Conservation (phyloP, 179 eudicot species). For the Monotropa hypopitys region DNA sequence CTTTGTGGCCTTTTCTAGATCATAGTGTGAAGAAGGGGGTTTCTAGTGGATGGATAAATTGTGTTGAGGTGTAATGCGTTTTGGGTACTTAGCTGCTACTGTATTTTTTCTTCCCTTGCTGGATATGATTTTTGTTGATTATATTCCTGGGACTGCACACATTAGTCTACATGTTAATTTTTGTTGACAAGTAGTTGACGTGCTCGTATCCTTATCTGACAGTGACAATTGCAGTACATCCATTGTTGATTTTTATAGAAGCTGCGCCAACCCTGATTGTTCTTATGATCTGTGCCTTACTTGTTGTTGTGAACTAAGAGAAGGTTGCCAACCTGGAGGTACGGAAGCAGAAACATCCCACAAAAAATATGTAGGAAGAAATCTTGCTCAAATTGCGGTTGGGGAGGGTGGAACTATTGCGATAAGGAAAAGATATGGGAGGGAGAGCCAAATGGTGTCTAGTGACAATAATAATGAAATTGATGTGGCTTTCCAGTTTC, state of each 20-base stretch:
- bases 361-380: slow-evolving; percentile 8
- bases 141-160: neutral
- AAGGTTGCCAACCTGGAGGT: slow-evolving; percentile 16
- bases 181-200: neutral
- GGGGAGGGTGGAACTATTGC: neutral
- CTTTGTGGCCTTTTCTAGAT: neutral
- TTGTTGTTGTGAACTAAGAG: slow-evolving; percentile 15
- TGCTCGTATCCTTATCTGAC: neutral
- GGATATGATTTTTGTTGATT: neutral
- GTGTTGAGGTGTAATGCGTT: neutral
- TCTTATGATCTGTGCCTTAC: slow-evolving; percentile 18
- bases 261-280: slow-evolving; percentile 13
- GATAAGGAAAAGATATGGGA: neutral
- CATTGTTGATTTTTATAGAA: slow-evolving; percentile 15
- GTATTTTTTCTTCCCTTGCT: neutral
- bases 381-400: neutral
- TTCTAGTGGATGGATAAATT: neutral
- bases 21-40: neutral
- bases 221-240: slow-evolving; percentile 19
- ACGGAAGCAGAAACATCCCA: slow-evolving; percentile 8
- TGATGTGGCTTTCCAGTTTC: neutral
- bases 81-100: neutral
- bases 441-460: slow-evolving; percentile 8
- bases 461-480: neutral
- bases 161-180: neutral